Evolutionary conservation across 495 filamentous ascomycete species (phyloP), one percentile per base, ranked within the genome.

Genomic region (Lindgomyces ingoldianus): DNA sequence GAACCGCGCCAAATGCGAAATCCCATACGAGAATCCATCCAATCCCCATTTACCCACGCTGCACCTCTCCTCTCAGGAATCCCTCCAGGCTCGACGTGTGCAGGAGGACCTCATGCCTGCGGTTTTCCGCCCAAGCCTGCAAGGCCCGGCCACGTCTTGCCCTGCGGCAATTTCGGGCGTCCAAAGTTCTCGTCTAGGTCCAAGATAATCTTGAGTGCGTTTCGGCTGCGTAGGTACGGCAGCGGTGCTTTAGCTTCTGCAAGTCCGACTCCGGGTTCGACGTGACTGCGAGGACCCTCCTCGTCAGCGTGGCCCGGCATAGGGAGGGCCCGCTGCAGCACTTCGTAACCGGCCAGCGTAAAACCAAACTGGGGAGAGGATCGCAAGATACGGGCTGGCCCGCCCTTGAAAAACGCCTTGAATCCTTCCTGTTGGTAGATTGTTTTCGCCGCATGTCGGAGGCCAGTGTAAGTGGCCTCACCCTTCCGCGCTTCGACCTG

Each of bases 281-380:
- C 72, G 27, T 78, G 70, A 21, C 81, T 81, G 36, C 70, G 71
- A 21, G 80, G 77, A 1, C 73, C 72, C 72, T 79, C 52, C 0
- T 69, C 39, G 10, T 81, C 75, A 29, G 80, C 80, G 24, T 81
- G 73, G 9, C 89, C 92, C 3, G 91, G 91, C 81, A 91, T 86
- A 3, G 95, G 94, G 42, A 98, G 77, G 55, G 85, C 42, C 56
- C 84, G 89, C 80, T 96, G 91, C 50, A 98, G 80, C 25, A 98
- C 80, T 75, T 98, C 94, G 74, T 98, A 98, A 9, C 88, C 88
- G 3, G 94, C 94, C 9, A 98, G 84, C 1, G 94, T 98, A 79
- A 96, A 98, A 59, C 94, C 94, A 77, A 98, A 98, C 72, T 98
- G 94, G 21, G 94, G 94, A 0, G 92, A 96, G 3, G 91, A 96